Evolutionary conservation across 768 basidiomycete species (phyloP), one percentile per base, ranked within the genome.

Genomic region (Calocera cornea): DNA sequence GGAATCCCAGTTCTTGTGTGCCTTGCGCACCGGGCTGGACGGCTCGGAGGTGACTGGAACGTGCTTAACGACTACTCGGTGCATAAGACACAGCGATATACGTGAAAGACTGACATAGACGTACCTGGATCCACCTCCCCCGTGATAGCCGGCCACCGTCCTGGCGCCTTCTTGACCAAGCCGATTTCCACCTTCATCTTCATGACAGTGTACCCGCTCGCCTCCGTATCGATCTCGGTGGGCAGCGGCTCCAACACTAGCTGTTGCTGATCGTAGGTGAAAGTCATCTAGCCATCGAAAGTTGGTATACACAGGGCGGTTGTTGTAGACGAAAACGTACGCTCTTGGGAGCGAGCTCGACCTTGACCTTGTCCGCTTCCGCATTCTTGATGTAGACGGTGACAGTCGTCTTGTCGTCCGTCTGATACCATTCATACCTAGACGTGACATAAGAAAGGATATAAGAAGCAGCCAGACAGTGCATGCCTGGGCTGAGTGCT

Each of bases 391-490:
- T 87, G 73, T 92, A 92, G 73, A 93, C 80, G 66, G 88, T 87
- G 72, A 93, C 74, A 22, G 80, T 88, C 66, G 92, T 74, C 69
- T 74, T 81, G 68, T 92, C 88, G 71, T 92, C 90, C 14, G 86
- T 88, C 77, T 93, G 91, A 76, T 92, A 93, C 76, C 88, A 93
- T 75, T 91, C 90, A 78, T 92, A 86, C 76, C 90, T 91, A 38
- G 7, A 5, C 14, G 36, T 14, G 36, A 14, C 7, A 14, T 38
- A 5, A 38, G 36, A 38, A 38, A 5, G 7, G 36, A 14, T 5
- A 38, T 14, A 14, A 5, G 14, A 14, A 38, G 36, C 36, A 38
- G 5, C 14, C 36, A 38, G 7, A 7, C 8, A 60, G 5, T 19
- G 3, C 54, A 16, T 60, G 54, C 54, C 54, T 60, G 19, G 54